phyloP scores from a whole-genome alignment of 352 stramenopile species.

The Phytophthora cactorum region DNA sequence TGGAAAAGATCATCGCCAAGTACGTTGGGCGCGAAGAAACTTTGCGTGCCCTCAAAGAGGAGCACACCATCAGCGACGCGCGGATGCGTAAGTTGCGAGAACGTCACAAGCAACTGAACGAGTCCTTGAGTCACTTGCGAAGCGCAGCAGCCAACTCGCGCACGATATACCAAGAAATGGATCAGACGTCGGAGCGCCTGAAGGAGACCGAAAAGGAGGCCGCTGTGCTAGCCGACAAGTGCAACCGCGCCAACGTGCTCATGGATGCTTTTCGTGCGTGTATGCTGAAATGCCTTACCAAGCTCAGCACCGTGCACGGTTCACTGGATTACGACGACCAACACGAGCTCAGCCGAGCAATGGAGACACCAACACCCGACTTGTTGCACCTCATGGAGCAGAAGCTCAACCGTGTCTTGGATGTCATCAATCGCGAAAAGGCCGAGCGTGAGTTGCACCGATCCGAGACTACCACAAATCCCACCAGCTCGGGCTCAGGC shows the following conservation, averaged over 20 bases:
- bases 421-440: conserved; percentile 86
- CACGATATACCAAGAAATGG: conserved; percentile 88
- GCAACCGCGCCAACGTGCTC: conserved; percentile 78
- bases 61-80: conserved; percentile 74
- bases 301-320: conserved; percentile 74
- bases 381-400: conserved; percentile 83
- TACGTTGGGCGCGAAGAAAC: conserved; percentile 76
- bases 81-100: conserved; percentile 80
- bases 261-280: conserved; percentile 85
- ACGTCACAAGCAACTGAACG: conserved; percentile 80
- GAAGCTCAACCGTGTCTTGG: conserved; percentile 81
- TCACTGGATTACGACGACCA: conserved; percentile 81
- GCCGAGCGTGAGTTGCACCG: conserved; percentile 82
- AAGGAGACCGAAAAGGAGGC: conserved; percentile 88
- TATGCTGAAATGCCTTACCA: conserved; percentile 83
- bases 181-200: conserved; percentile 79
- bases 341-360: conserved; percentile 69
- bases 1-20: conserved; percentile 86
- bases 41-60: conserved; percentile 74
- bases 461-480: conserved; percentile 54
- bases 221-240: conserved; percentile 65
- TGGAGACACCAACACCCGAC: conserved; percentile 72
- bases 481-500: conserved; percentile 27
- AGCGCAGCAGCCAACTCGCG: conserved; percentile 79
- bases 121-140: conserved; percentile 63